Base-by-base conservation (phyloP, 1,284 basidiomycete genomes). In the Marasmius tenuissimus region DNA sequence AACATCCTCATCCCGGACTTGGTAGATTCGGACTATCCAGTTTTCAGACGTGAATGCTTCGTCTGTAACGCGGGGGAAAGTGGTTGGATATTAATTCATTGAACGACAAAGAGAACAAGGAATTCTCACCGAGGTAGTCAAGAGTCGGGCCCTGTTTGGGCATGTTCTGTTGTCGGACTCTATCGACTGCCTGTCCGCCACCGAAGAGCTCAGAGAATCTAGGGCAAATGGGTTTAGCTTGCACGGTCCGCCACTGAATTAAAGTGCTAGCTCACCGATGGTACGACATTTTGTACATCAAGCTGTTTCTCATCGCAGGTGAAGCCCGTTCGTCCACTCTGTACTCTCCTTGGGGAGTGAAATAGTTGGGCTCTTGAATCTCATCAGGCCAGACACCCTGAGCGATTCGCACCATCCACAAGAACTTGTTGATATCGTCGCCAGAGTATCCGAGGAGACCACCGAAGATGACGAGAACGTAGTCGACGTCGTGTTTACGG, bases 401-500 rank as follows among this genome's bases (percentile, higher is more conserved):
- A 2, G 97, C 92, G 71, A 98, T 98, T 62, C 97, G 88, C 65
- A 98, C 92, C 95, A 97, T 97, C 94, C 94, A 97, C 61, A 99
- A 79, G 85, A 97, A 99, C 80, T 99, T 99, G 88, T 99, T 99
- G 80, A 99, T 94, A 74, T 99, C 97, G 76, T 99, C 97, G 14
- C 97, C 97, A 22, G 94, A 96, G 78, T 98, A 99, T 16, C 97
- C 97, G 60, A 99, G 82, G 50, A 99, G 82, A 39, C 96, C 97
- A 57, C 97, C 97, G 74, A 98, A 99, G 77, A 99, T 98, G 78
- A 99, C 85, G 59, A 99, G 88, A 52, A 99, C 90, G 72, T 99
- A 99, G 75, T 97, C 94, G 59, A 99, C 97, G 72, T 99, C 97
- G 75, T 99, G 97, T 77, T 97, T 92, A 66, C 93, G 87, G 62